These are phyloP conservation scores for Chrysophaeum taylorii DNA, from an alignment of 352 stramenopile species.

Conservation along the genomic window DNA sequence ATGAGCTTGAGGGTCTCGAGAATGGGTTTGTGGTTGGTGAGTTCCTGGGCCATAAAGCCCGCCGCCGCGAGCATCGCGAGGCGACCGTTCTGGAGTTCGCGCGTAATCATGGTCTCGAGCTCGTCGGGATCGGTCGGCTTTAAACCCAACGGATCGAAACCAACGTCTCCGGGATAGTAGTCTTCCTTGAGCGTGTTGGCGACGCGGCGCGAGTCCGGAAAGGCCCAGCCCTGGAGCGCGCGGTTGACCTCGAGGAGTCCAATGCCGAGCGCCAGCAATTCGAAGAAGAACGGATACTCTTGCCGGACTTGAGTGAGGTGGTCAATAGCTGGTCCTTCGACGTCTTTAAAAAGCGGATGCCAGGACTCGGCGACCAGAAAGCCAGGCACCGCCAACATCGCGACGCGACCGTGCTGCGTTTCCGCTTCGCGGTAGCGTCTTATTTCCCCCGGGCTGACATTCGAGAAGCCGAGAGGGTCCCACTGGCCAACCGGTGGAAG, in stretches of 20 bases:
- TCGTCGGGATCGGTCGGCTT: constrained; percentile 34
- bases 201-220: constrained; percentile 5
- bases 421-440: constrained; percentile 37
- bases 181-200: constrained; percentile 25
- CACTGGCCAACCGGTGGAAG: constrained; percentile 19
- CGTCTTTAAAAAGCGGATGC: constrained; percentile 10
- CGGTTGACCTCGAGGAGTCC: constrained; percentile 20
- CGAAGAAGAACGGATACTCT: constrained; percentile 22
- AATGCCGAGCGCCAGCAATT: constrained; percentile 18
- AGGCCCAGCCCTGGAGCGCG: constrained; percentile 22
- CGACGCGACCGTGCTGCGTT: constrained; percentile 41
- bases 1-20: constrained; percentile 10
- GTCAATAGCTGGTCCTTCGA: constrained; percentile 14
- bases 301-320: constrained; percentile 22
- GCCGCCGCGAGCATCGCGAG: constrained; percentile 44
- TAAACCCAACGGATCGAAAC: constrained; percentile 39
- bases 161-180: constrained; percentile 38
- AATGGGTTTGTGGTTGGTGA: constrained; percentile 14
- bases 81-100: constrained; percentile 41
- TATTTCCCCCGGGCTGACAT: background rate
- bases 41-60: constrained; percentile 41
- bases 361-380: constrained; percentile 31
- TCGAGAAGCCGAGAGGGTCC: constrained; percentile 2
- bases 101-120: constrained; percentile 34
- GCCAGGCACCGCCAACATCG: constrained; percentile 43